Evolutionary conservation across 495 filamentous ascomycete genomes (phyloP).

Genomic region (Bryoglossum gracile): DNA sequence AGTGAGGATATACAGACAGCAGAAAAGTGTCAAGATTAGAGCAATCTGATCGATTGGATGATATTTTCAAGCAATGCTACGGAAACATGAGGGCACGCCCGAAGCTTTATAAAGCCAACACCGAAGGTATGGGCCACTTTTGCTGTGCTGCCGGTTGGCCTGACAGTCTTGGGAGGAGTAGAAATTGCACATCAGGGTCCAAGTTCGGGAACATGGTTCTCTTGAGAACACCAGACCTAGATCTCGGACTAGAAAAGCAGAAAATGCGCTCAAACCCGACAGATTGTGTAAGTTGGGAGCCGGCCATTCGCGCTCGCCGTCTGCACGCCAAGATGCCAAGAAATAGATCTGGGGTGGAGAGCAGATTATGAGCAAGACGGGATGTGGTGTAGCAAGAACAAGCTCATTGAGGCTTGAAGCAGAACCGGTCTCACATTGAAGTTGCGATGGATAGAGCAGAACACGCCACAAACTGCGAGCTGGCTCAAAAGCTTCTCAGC

Average conservation of each 20-base stretch:
- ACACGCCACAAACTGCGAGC: not conserved
- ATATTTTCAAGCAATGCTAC: no score
- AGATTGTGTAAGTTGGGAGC: no score
- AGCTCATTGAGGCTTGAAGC: not conserved
- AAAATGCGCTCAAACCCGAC: conserved; percentile 5
- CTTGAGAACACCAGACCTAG: not conserved
- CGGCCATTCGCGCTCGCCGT: not conserved
- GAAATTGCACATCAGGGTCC: no score
- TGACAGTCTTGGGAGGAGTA: no score
- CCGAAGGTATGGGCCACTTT: no score
- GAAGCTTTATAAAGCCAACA: no score
- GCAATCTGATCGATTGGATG: no score
- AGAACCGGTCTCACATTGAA: not conserved
- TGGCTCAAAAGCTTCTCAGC: not conserved
- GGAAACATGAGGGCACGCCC: no score
- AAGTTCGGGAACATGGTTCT: no score
- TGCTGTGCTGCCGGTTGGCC: no score
- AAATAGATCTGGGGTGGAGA: not conserved
- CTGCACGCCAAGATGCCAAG: conserved; percentile 1
- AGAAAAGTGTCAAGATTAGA: no score
- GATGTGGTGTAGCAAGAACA: not conserved
- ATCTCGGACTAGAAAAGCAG: not conserved
- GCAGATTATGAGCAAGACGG: conserved; percentile 10
- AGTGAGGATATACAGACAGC: no score
- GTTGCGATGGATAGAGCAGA: not conserved